Conservation (phyloP, 805 yeast genomes). For the Schwanniomyces polymorphus region DNA sequence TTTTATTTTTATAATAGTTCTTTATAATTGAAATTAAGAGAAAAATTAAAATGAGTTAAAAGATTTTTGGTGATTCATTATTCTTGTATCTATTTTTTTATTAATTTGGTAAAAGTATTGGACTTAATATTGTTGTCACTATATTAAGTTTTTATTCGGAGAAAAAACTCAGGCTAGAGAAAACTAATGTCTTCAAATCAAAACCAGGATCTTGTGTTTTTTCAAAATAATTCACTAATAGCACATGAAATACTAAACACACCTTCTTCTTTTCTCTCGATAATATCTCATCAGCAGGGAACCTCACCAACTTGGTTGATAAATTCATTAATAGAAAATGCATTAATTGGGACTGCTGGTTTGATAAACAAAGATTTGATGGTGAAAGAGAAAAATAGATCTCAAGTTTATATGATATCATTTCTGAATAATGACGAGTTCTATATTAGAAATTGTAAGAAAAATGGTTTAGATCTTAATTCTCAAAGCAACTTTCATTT, state of each 20-base stretch:
- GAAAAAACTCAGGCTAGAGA: too few relatives aligned
- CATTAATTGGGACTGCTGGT: slow-evolving; percentile 46
- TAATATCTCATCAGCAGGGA: slow-evolving; percentile 40
- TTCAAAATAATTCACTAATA: slow-evolving; percentile 49
- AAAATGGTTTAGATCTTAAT: slow-evolving; percentile 38
- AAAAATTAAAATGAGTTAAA: not conserved
- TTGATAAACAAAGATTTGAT: slow-evolving; percentile 35
- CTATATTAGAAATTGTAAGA: slow-evolving; percentile 33
- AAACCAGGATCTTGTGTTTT: slow-evolving; percentile 59
- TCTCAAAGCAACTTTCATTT: slow-evolving; percentile 26
- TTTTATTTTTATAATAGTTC: slow-evolving; percentile 1
- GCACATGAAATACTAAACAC: slow-evolving; percentile 20
- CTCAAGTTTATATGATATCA: slow-evolving; percentile 34
- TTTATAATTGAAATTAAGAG: not conserved
- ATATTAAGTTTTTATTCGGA: not conserved
- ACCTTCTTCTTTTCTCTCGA: slow-evolving; percentile 17
- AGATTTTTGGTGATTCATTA: not conserved
- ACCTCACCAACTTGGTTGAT: slow-evolving; percentile 67
- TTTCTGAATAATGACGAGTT: slow-evolving; percentile 33
- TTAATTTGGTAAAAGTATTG: not conserved
- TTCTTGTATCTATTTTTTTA: not conserved
- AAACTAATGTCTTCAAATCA: slow-evolving; percentile 25
- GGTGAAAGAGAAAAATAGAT: slow-evolving; percentile 17
- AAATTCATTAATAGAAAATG: slow-evolving; percentile 53
- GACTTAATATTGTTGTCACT: not conserved